Conservation (phyloP, 2,329 filamentous ascomycete species). For the Cryphonectria nitschkei region DNA sequence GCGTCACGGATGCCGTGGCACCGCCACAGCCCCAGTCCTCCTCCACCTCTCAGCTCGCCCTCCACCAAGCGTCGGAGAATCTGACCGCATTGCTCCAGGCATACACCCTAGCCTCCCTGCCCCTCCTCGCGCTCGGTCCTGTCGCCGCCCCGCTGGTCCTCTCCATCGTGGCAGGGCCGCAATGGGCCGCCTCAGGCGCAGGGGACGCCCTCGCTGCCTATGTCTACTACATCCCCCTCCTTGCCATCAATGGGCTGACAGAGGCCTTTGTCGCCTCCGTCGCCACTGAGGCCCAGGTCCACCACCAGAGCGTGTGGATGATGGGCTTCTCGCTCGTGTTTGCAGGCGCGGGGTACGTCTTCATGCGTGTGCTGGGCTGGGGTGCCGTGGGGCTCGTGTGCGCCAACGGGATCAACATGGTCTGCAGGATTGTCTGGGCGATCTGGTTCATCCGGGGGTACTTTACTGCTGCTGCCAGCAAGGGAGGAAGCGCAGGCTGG, state of each 20-base stretch:
- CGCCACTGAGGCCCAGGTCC: constrained; percentile 74
- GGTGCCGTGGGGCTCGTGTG: constrained; percentile 82
- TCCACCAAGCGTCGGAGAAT: constrained; percentile 52
- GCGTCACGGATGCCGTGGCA: constrained; percentile 32
- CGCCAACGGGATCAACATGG: constrained; percentile 91
- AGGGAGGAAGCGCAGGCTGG: constrained; percentile 45
- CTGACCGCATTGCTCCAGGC: constrained; percentile 68
- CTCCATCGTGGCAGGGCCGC: constrained; percentile 72
- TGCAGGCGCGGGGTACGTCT: constrained; percentile 72
- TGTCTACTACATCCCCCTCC: constrained; percentile 89
- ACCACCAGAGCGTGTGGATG: constrained; percentile 84
- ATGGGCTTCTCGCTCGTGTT: constrained; percentile 77
- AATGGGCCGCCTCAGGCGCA: constrained; percentile 76
- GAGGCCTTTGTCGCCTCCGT: constrained; percentile 93
- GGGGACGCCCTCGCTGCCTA: constrained; percentile 76
- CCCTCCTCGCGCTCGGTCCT: constrained; percentile 73
- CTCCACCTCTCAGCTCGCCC: constrained; percentile 25
- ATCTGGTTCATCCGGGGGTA: constrained; percentile 69
- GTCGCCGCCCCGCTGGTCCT: constrained; percentile 74
- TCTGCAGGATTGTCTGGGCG: constrained; percentile 82
- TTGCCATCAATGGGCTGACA: constrained; percentile 87
- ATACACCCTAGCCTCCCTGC: constrained; percentile 74
- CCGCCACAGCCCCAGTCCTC: constrained; percentile 22
- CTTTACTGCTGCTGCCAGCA: constrained; percentile 46
- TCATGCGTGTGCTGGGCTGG: constrained; percentile 68